Evolutionary conservation across 1,139 yeast genomes (phyloP).

Genomic region (Hansenula lynferdii): DNA sequence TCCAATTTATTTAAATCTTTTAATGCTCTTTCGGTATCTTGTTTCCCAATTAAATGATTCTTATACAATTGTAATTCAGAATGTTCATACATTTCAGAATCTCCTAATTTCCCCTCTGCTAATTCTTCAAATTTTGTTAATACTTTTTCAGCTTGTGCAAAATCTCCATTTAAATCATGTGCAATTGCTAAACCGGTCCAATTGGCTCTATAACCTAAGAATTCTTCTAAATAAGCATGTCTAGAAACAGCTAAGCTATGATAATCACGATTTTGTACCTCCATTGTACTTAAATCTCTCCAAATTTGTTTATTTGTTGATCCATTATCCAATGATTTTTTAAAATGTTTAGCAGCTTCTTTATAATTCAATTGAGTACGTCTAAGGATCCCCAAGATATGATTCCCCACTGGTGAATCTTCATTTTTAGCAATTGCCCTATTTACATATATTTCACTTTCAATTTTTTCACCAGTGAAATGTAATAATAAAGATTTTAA

Average conservation of each 20-base stretch:
- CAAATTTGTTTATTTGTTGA: conserved; percentile 75
- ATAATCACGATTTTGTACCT: conserved; percentile 75
- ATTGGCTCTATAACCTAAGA: conserved; percentile 82
- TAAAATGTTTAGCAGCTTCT: conserved; percentile 78
- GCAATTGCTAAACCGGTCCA: conserved; percentile 93
- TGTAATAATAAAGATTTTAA: conserved; percentile 73
- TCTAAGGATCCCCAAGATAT: conserved; percentile 81
- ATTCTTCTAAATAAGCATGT: conserved; percentile 63
- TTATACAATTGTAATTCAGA: conserved; percentile 78
- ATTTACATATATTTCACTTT: conserved; percentile 57
- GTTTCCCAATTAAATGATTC: conserved; percentile 63
- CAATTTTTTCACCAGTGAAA: conserved; percentile 50
- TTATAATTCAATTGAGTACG: conserved; percentile 64
- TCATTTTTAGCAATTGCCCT: conserved; percentile 57
- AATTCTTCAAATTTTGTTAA: conserved; percentile 70
- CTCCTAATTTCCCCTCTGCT: conserved; percentile 62
- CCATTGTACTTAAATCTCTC: conserved; percentile 77
- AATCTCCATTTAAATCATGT: conserved; percentile 69
- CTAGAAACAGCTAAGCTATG: conserved; percentile 60
- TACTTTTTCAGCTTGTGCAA: conserved; percentile 63
- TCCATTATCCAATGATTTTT: conserved; percentile 74
- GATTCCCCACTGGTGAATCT: conserved; percentile 67
- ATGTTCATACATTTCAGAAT: conserved; percentile 67
- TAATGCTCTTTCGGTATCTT: conserved; percentile 32
- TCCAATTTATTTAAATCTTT: conserved; percentile 61